Percentiles rank a stretch among this genome's conserved stretches.
These are phyloP conservation scores for Kalaharituber pfeilii DNA, from an alignment of 2,329 filamentous ascomycete species.

Conservation along the genomic window DNA sequence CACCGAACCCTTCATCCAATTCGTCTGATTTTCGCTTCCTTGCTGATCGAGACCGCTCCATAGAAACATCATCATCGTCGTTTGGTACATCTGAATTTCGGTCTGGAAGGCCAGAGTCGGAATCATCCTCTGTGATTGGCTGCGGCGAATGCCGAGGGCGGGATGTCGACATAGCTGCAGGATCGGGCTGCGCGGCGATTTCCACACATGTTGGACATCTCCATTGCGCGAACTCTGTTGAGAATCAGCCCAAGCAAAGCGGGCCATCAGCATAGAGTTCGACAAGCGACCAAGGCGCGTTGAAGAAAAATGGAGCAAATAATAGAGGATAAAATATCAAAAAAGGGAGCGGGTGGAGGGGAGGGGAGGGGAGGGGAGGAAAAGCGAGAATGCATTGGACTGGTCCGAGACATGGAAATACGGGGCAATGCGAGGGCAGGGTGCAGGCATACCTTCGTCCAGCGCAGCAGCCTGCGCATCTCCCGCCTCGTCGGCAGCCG, in stretches of 20 bases:
- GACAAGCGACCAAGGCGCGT: no score
- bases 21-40: neutral
- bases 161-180: neutral
- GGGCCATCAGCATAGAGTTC: neutral
- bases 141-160: neutral
- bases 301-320: no score
- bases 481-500: slow-evolving; percentile 46
- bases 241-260: no score
- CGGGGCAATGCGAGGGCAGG: neutral
- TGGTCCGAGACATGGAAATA: no score
- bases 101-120: neutral
- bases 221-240: neutral
- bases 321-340: no score
- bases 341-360: no score
- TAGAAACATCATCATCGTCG: neutral
- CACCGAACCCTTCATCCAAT: neutral
- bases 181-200: neutral
- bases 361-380: no score
- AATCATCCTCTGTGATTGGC: neutral
- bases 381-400: no score
- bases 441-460: slow-evolving; percentile 22
- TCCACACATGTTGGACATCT: neutral
- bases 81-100: neutral
- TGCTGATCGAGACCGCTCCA: neutral
- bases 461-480: slow-evolving; percentile 26